Percentiles rank a stretch among this genome's conserved stretches.
These are phyloP conservation scores for Beta macrorhiza DNA, from an alignment of 179 eudicot genomes.

Conservation along the genomic window DNA sequence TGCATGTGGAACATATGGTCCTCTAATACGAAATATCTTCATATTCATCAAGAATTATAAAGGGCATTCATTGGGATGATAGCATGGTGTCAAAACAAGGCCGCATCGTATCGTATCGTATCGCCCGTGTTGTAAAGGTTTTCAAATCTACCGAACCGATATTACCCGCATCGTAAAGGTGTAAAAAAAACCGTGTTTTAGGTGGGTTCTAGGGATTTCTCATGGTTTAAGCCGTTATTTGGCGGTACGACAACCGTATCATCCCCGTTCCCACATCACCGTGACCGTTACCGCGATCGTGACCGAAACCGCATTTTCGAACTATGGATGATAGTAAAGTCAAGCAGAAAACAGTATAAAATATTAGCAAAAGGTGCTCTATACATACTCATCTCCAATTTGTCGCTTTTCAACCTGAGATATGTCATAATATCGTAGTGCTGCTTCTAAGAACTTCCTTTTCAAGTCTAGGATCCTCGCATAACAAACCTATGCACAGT, in stretches of 20 bases:
- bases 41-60: background rate
- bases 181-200: no score
- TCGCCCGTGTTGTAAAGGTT: no score
- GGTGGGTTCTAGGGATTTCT: no score
- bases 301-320: no score
- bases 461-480: slow-evolving; percentile 91
- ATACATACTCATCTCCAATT: slow-evolving; percentile 93
- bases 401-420: slow-evolving; percentile 93
- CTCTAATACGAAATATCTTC: background rate
- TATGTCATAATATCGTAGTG: slow-evolving; percentile 93
- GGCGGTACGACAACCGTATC: no score
- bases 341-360: background rate
- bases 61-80: background rate
- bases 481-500: slow-evolving; percentile 65
- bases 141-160: no score
- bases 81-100: no score
- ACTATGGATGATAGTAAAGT: background rate
- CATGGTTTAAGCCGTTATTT: no score
- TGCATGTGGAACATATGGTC: background rate
- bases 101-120: no score
- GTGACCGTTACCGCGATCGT: no score
- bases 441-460: slow-evolving; percentile 97
- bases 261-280: no score
- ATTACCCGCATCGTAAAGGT: no score
- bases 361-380: background rate